Evolutionary conservation across 2,329 filamentous ascomycete species (phyloP).

Genomic region (Zelopaecilomyces penicillatus): DNA sequence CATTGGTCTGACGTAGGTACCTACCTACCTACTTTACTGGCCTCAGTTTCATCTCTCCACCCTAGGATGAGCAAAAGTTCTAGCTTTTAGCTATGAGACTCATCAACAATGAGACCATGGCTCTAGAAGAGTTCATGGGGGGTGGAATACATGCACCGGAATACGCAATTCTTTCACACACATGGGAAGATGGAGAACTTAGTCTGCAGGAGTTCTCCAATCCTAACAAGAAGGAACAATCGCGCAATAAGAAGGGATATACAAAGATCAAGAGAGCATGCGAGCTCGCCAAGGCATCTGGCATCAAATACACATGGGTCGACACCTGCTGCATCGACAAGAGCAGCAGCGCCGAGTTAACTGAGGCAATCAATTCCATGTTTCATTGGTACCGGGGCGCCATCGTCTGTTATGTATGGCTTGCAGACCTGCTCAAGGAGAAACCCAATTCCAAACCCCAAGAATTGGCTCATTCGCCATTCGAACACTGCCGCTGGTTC

Average conservation of each 20-base stretch:
- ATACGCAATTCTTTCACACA: conserved; percentile 11
- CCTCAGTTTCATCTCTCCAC: no score
- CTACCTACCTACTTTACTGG: no score
- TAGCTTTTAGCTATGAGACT: neutral
- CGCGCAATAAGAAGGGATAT: neutral
- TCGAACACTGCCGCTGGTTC: conserved; percentile 15
- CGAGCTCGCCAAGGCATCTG: neutral
- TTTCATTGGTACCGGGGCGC: conserved; percentile 10
- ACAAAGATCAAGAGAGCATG: conserved; percentile 1
- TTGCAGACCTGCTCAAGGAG: neutral
- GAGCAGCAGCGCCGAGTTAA: conserved; percentile 6
- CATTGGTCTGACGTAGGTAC: no score
- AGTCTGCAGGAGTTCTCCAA: conserved; percentile 4
- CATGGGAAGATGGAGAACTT: conserved; percentile 9
- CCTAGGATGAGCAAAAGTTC: no score
- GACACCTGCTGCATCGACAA: conserved; percentile 14
- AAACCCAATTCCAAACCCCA: neutral
- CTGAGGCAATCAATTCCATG: conserved; percentile 11
- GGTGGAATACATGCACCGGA: neutral
- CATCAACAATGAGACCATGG: neutral
- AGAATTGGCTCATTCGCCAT: neutral
- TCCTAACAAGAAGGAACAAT: neutral
- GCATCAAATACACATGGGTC: conserved; percentile 8
- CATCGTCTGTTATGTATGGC: conserved; percentile 4
- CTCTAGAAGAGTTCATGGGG: neutral